These are phyloP conservation scores for Neurospora sp. DNA, from an alignment of 2,329 filamentous ascomycete genomes.

Conservation along the genomic window DNA sequence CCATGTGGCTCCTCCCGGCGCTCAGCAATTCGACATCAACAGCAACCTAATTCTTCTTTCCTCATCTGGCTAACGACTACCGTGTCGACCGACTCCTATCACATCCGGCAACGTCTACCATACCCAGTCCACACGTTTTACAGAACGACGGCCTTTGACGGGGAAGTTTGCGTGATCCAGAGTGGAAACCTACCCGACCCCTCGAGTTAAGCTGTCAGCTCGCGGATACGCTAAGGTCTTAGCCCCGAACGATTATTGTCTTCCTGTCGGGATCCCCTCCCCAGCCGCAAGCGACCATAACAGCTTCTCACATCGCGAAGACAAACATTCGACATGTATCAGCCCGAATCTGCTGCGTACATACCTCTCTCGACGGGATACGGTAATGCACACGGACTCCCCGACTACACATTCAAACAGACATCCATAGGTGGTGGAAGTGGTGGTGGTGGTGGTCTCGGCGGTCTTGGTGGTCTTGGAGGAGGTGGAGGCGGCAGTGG, in stretches of 20 bases:
- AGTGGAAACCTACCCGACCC: neutral
- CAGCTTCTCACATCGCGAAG: neutral
- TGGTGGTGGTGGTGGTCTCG: slow-evolving; percentile 6
- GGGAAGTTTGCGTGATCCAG: neutral
- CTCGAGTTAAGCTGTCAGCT: neutral
- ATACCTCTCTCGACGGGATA: slow-evolving; percentile 32
- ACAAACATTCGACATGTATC: slow-evolving; percentile 38
- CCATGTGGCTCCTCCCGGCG: neutral
- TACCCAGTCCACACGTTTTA: neutral
- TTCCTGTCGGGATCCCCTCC: neutral
- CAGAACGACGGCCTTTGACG: neutral
- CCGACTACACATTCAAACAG: slow-evolving; percentile 20
- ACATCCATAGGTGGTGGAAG: slow-evolving; percentile 15
- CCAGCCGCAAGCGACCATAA: neutral
- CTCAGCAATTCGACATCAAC: neutral
- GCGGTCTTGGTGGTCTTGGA: neutral
- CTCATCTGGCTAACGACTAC: neutral
- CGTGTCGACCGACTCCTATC: neutral
- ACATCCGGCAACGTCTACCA: neutral
- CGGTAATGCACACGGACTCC: slow-evolving; percentile 28
- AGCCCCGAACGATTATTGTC: neutral
- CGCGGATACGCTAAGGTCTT: neutral
- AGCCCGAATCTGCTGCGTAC: slow-evolving; percentile 41
- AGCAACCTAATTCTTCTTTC: neutral
- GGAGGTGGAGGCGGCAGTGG: slow-evolving; percentile 12